Base-by-base conservation (phyloP, 2,329 filamentous ascomycete genomes). In the Fusarium sp. region DNA sequence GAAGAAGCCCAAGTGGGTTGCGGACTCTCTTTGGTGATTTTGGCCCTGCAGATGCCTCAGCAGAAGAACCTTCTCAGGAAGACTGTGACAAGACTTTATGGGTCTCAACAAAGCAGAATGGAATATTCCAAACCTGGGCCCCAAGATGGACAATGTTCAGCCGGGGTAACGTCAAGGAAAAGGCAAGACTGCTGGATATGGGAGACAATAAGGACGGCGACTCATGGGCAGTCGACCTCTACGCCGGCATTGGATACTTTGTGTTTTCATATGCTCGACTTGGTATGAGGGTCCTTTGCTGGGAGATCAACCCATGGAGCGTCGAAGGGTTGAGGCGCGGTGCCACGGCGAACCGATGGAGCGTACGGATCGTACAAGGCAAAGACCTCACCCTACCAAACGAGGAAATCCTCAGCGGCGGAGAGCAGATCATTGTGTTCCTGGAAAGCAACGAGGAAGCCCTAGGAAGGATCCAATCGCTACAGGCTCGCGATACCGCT, bases 91-190 rank as follows among this genome's bases (percentile, higher is more conserved):
- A 77, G 2, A 91, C 94, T 0, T 88, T 97, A 66, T 98, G 95
- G 95, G 92, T 92, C 1, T 87, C 85, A 14, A 90, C 91, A 6
- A 88, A 85, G 53, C 94, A 97, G 77, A 93, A 94, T 75, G 92
- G 91, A 4, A 92, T 98, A 60, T 80, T 83, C 36, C 95, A 98
- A 81, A 90, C 87, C 3, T 98, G 94, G 94, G 92, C 94, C 1
- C 95, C 95, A 15, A 81, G 90, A 1, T 94, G 94, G 84, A 97
- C 94, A 26, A 98, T 98, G 94, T 98, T 98, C 78, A 94, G 91
- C 66, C 88, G 94, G 2, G 94, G 95, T 5, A 98, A 98, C 78
- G 84, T 98, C 62, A 92, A 90, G 51, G 95, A 98, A 80, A 98
- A 98, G 77, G 89, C 92, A 1, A 84, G 95, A 14, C 80, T 98